Percentiles rank a stretch among this genome's conserved stretches.
phyloP scores from a whole-genome alignment of 148 eudicot species.

The Rheum nobile region DNA sequence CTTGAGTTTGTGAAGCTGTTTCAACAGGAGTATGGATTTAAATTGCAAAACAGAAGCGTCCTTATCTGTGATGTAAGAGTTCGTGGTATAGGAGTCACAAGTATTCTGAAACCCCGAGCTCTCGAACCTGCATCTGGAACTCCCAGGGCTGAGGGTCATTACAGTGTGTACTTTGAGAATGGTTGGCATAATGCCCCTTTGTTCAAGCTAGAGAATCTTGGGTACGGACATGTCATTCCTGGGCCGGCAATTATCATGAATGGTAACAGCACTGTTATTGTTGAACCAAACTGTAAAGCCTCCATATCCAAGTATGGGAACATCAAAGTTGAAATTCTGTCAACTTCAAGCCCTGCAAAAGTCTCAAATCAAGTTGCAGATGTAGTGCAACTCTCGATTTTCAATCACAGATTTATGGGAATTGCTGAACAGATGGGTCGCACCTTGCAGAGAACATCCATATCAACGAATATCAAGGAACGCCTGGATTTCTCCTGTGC shows the following conservation, averaged over 20 bases:
- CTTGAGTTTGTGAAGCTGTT: slow-evolving; percentile 67
- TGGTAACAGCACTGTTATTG: slow-evolving; percentile 91
- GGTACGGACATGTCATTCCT: slow-evolving; percentile 51
- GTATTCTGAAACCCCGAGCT: slow-evolving; percentile 67
- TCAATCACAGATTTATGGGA: slow-evolving; percentile 96
- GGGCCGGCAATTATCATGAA: slow-evolving; percentile 98
- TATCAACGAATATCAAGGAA: slow-evolving; percentile 95
- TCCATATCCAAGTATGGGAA: slow-evolving; percentile 74
- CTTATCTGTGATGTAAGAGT: slow-evolving; percentile 87
- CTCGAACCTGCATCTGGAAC: slow-evolving; percentile 34
- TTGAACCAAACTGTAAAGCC: slow-evolving; percentile 79
- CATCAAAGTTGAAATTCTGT: slow-evolving; percentile 68
- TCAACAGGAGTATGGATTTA: slow-evolving; percentile 86
- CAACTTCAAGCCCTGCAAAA: slow-evolving; percentile 29
- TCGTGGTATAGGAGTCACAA: slow-evolving; percentile 90
- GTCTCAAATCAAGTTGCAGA: slow-evolving; percentile 74
- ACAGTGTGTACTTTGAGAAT: slow-evolving; percentile 61
- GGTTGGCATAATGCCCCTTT: slow-evolving; percentile 75
- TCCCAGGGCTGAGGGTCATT: slow-evolving; percentile 39
- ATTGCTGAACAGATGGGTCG: slow-evolving; percentile 99
- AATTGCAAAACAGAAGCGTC: slow-evolving; percentile 67
- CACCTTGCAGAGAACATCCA: slow-evolving; percentile 89
- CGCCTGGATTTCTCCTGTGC: slow-evolving; percentile 95
- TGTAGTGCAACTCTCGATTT: slow-evolving; percentile 93
- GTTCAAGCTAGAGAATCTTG: slow-evolving; percentile 70